Percentiles rank a stretch among this genome's conserved stretches.
Evolutionary conservation across 495 filamentous ascomycete species (phyloP).

Genomic region (Cudoniella acicularis): DNA sequence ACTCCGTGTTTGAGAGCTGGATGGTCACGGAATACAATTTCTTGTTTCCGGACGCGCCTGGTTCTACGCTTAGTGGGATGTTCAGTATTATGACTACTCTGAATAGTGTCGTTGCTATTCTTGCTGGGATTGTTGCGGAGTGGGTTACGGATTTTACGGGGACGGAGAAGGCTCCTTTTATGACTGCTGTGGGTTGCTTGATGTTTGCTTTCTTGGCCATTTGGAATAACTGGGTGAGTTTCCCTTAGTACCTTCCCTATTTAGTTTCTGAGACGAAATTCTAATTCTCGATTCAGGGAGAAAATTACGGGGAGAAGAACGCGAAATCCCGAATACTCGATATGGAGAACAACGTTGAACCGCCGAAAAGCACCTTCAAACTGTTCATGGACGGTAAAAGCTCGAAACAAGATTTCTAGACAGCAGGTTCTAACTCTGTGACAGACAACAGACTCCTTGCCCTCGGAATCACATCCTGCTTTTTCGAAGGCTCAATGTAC

Average conservation of each 20-base stretch:
- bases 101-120: conserved; percentile 49
- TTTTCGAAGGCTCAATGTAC: conserved; percentile 58
- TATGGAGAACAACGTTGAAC: not conserved
- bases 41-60: conserved; percentile 28
- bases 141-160: conserved; percentile 35
- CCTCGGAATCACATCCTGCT: conserved; percentile 44
- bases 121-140: conserved; percentile 39
- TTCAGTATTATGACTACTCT: conserved; percentile 49
- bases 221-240: conserved; percentile 43
- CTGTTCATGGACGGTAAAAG: conserved; percentile 14
- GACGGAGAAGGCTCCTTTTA: conserved; percentile 49
- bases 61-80: conserved; percentile 36
- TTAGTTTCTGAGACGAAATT: not conserved
- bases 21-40: conserved; percentile 50
- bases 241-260: not conserved
- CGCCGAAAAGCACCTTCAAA: conserved; percentile 8
- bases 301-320: conserved; percentile 41
- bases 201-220: conserved; percentile 38
- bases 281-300: conserved; percentile 27
- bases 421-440: no score
- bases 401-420: no score
- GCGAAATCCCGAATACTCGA: not conserved
- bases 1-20: conserved; percentile 55
- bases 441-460: conserved; percentile 38
- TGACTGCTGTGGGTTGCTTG: conserved; percentile 36